Conservation (phyloP, 1,139 yeast species). For the Debaryomyces psychrophilus region DNA sequence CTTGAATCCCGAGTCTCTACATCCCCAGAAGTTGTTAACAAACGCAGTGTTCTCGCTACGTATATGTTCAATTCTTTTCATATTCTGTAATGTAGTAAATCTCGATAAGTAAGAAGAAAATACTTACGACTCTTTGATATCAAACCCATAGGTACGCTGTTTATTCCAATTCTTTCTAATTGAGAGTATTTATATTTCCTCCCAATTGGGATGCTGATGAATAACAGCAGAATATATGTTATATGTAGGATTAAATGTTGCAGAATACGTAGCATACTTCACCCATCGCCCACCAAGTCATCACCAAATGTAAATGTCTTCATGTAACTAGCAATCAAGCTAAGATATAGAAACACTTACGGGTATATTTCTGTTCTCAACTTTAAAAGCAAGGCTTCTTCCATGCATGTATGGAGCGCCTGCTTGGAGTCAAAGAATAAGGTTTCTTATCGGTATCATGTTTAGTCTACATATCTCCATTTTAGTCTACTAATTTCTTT, state of each 20-base stretch:
- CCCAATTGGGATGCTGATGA: slow-evolving; percentile 13
- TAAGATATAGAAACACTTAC: not conserved
- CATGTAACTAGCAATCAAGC: too few relatives aligned
- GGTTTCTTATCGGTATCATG: too few relatives aligned
- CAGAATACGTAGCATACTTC: not conserved
- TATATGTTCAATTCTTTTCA: slow-evolving; percentile 10
- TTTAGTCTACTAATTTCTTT: too few relatives aligned
- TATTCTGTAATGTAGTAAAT: not conserved
- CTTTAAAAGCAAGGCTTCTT: not conserved
- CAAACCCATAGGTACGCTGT: not conserved
- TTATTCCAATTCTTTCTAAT: slow-evolving; percentile 1
- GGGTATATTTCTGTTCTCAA: not conserved
- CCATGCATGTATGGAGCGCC: too few relatives aligned
- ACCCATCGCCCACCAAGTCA: not conserved
- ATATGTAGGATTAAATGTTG: not conserved
- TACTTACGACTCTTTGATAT: slow-evolving; percentile 6
- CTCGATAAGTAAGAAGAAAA: slow-evolving; percentile 1
- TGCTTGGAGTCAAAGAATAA: too few relatives aligned
- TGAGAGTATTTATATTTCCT: slow-evolving; percentile 18
- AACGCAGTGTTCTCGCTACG: slow-evolving; percentile 20
- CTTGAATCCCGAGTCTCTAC: slow-evolving; percentile 37
- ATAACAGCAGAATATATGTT: slow-evolving; percentile 1
- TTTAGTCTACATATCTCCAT: too few relatives aligned
- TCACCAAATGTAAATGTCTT: not conserved
- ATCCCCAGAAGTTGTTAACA: slow-evolving; percentile 53